phyloP scores from a whole-genome alignment of 164 flowering plant species.

The Vitis amurensis region DNA sequence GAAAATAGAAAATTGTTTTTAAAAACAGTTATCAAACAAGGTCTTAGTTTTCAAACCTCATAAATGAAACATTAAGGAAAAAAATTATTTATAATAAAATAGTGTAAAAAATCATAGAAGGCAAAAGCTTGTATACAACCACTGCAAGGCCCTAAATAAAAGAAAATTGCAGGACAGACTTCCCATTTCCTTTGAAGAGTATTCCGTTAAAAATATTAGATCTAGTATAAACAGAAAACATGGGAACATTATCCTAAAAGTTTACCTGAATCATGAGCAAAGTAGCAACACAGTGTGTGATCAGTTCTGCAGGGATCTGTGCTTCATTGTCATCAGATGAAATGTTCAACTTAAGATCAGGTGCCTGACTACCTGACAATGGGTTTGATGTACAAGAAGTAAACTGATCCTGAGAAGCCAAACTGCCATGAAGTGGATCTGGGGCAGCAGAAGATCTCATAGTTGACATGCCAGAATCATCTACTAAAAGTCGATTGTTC shows the following conservation, averaged over 20 bases:
- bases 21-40: no score
- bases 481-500: slow-evolving; percentile 22
- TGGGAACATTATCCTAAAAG: no score
- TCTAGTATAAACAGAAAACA: no score
- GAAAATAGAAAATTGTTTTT: no score
- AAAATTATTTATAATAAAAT: not conserved
- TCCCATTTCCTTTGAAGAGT: no score
- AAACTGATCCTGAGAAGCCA: slow-evolving; percentile 24
- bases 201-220: no score
- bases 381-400: slow-evolving; percentile 22
- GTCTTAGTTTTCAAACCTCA: not conserved
- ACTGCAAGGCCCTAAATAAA: not conserved
- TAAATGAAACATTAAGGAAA: not conserved
- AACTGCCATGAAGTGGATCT: slow-evolving; percentile 18
- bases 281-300: slow-evolving; percentile 56
- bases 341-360: slow-evolving; percentile 21
- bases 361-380: slow-evolving; percentile 13
- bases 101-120: not conserved
- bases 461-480: slow-evolving; percentile 30
- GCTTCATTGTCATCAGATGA: slow-evolving; percentile 21
- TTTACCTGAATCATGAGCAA: slow-evolving; percentile 73
- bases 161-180: no score
- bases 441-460: slow-evolving; percentile 17
- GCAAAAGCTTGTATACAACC: not conserved
- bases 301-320: slow-evolving; percentile 47